These are phyloP conservation scores for Phytophthora citrophthora DNA, from an alignment of 352 stramenopile species.

Conservation along the genomic window DNA sequence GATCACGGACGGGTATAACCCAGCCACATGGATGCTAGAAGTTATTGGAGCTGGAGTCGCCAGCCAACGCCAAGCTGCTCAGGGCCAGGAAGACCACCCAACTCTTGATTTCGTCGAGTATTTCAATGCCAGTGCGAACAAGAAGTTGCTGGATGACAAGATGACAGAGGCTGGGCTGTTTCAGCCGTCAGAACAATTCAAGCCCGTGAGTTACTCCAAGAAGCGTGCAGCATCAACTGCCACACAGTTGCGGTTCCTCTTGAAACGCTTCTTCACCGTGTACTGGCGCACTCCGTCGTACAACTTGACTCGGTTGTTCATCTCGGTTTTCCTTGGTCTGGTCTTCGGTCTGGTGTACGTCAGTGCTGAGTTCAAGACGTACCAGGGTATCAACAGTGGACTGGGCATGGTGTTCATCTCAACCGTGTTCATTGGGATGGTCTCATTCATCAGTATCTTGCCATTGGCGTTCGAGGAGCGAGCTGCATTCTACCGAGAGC, in stretches of 20 bases:
- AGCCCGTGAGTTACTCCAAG: slow-evolving; percentile 40
- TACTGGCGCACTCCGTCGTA: slow-evolving; percentile 88
- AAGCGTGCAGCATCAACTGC: slow-evolving; percentile 52
- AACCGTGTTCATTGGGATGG: slow-evolving; percentile 84
- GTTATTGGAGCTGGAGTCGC: slow-evolving; percentile 64
- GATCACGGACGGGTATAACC: slow-evolving; percentile 79
- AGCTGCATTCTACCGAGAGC: slow-evolving; percentile 77
- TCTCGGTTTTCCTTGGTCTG: slow-evolving; percentile 80
- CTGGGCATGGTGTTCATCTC: slow-evolving; percentile 88
- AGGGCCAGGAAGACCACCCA: slow-evolving; percentile 43
- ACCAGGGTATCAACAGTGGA: slow-evolving; percentile 61
- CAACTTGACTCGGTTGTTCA: slow-evolving; percentile 79
- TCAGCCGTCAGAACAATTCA: slow-evolving; percentile 22
- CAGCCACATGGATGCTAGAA: slow-evolving; percentile 74
- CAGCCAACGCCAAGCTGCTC: slow-evolving; percentile 9
- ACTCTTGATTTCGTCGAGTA: slow-evolving; percentile 37
- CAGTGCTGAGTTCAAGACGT: slow-evolving; percentile 50
- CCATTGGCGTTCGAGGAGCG: slow-evolving; percentile 86
- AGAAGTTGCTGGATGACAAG: slow-evolving; percentile 31
- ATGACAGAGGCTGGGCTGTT: slow-evolving; percentile 43
- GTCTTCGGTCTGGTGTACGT: slow-evolving; percentile 82
- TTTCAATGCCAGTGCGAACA: slow-evolving; percentile 46
- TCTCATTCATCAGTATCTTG: slow-evolving; percentile 79
- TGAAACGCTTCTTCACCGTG: slow-evolving; percentile 55
- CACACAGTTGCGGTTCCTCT: slow-evolving; percentile 53